These are phyloP conservation scores for Leccinum pellstonianum DNA, from an alignment of 768 basidiomycete genomes.

Conservation along the genomic window DNA sequence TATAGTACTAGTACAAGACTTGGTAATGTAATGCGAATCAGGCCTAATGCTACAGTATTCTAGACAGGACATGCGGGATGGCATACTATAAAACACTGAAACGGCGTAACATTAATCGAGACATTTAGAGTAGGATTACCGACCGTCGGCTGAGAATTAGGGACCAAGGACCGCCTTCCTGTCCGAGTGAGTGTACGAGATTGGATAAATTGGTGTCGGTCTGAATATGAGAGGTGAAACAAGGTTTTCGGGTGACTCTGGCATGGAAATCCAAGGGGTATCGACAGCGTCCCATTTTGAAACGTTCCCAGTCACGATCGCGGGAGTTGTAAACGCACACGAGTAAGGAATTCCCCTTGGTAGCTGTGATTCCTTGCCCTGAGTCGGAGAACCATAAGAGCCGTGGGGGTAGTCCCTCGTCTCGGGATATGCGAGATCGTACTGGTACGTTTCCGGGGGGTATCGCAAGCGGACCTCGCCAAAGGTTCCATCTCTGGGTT, in stretches of 20 bases:
- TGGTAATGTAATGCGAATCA: background rate
- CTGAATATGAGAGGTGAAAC: conserved; percentile 25
- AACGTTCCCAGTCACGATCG: conserved; percentile 2
- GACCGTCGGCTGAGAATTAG: background rate
- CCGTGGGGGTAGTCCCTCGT: conserved; percentile 3
- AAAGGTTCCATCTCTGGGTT: conserved; percentile 6
- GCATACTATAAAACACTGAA: conserved; percentile 12
- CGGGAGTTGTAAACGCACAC: conserved; percentile 5
- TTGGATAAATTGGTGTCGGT: conserved; percentile 31
- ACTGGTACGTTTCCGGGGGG: conserved; percentile 6
- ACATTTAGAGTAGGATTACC: background rate
- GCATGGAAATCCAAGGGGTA: background rate
- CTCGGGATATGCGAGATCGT: conserved; percentile 7
- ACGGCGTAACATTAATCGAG: background rate
- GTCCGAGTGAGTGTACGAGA: conserved; percentile 21
- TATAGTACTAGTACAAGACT: background rate
- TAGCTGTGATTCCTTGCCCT: conserved; percentile 13
- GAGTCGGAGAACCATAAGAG: conserved; percentile 6
- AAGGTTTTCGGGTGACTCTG: conserved; percentile 11
- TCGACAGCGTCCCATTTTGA: conserved; percentile 2
- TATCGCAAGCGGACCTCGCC: conserved; percentile 13
- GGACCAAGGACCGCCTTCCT: background rate
- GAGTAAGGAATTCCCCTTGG: conserved; percentile 11
- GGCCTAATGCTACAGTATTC: background rate
- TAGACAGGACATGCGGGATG: conserved; percentile 9